Conservation (phyloP, 2,329 filamentous ascomycete genomes). For the Teratosphaeria pseudoeucalypti region DNA sequence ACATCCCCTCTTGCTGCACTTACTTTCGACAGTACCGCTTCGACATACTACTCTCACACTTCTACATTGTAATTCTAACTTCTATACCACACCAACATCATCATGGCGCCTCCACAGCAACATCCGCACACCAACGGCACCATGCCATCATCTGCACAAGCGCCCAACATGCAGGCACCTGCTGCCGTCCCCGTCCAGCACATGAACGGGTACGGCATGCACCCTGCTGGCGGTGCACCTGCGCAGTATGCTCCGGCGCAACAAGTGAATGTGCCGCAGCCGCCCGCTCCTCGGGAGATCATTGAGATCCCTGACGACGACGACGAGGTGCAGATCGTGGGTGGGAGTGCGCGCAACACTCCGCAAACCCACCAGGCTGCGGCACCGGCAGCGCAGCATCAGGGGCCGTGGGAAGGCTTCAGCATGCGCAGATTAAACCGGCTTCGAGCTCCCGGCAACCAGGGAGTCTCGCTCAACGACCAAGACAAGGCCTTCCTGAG, state of each 20-base stretch:
- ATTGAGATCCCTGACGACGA: background rate
- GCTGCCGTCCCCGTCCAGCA: background rate
- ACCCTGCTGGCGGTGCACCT: background rate
- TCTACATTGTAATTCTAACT: too few species aligned
- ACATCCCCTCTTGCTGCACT: background rate
- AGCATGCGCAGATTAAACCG: background rate
- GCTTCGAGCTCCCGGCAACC: background rate
- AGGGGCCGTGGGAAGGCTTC: background rate
- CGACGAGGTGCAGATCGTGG: background rate
- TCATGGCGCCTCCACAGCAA: background rate
- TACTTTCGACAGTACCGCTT: background rate
- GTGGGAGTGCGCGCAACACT: background rate
- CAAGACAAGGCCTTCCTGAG: background rate
- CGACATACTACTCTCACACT: background rate
- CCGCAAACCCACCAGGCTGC: background rate
- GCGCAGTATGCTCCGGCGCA: background rate
- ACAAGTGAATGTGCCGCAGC: background rate
- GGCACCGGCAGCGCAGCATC: background rate
- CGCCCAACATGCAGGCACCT: too few species aligned
- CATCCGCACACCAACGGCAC: background rate
- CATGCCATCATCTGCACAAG: too few species aligned
- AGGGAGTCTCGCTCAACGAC: background rate
- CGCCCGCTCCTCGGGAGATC: background rate
- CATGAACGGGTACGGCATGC: background rate
- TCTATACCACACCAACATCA: background rate